A percentile compares a stretch with the other conserved stretches of the same genome.
These are phyloP conservation scores for Falciphora oryzae DNA, from an alignment of 2,329 filamentous ascomycete genomes.

Conservation along the genomic window DNA sequence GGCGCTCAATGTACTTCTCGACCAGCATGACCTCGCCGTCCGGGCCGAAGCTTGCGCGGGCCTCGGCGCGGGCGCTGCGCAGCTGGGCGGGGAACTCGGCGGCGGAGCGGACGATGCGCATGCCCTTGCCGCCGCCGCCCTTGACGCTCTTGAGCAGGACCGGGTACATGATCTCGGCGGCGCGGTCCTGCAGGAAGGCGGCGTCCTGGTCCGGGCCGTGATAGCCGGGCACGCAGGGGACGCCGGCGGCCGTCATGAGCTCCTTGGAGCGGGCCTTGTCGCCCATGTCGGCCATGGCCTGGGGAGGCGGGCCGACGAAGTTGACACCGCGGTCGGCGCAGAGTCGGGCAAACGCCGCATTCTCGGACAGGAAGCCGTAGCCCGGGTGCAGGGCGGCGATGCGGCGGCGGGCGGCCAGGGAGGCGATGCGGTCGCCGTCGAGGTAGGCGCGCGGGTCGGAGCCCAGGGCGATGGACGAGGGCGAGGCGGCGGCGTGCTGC, in stretches of 20 bases:
- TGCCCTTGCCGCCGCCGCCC: slow-evolving; percentile 79
- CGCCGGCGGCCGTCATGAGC: slow-evolving; percentile 92
- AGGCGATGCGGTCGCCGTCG: slow-evolving; percentile 88
- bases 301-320: slow-evolving; percentile 86
- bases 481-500: slow-evolving; percentile 82
- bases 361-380: slow-evolving; percentile 94
- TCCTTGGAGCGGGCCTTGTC: slow-evolving; percentile 92
- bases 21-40: slow-evolving; percentile 75
- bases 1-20: slow-evolving; percentile 73
- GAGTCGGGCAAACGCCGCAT: slow-evolving; percentile 80
- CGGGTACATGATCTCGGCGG: slow-evolving; percentile 62
- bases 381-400: slow-evolving; percentile 93
- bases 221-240: slow-evolving; percentile 94
- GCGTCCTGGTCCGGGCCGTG: slow-evolving; percentile 79
- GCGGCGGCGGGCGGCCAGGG: slow-evolving; percentile 75
- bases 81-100: slow-evolving; percentile 67
- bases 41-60: slow-evolving; percentile 73
- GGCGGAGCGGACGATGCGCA: slow-evolving; percentile 66
- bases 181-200: slow-evolving; percentile 56
- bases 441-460: slow-evolving; percentile 74
- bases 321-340: slow-evolving; percentile 86
- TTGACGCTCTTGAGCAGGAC: slow-evolving; percentile 76
- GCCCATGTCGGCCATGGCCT: slow-evolving; percentile 83
- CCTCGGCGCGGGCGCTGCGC: slow-evolving; percentile 67
- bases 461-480: slow-evolving; percentile 78